Evolutionary conservation across 208 protist species (phyloP).

Genomic region (Angomonas deanei): DNA sequence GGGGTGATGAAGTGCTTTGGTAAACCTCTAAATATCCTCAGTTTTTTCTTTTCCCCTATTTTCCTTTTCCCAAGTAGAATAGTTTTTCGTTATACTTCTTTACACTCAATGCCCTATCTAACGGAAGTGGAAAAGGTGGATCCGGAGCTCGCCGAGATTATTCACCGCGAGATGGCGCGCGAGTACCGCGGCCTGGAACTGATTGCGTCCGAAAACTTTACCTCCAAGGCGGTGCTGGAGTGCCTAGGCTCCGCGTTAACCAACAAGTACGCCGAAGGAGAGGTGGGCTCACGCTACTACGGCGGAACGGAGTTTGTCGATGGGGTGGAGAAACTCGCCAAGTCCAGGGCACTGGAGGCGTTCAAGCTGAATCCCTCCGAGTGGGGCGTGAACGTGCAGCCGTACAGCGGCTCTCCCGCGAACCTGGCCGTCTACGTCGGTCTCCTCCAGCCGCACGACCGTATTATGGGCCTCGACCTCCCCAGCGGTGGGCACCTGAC

Average conservation of each 20-base stretch:
- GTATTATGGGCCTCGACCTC: constrained; percentile 97
- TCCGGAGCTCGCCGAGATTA: constrained; percentile 72
- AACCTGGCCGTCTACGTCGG: constrained; percentile 98
- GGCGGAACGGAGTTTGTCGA: constrained; percentile 98
- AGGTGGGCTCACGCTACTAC: constrained; percentile 96
- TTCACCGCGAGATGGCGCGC: constrained; percentile 82
- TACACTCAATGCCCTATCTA: constrained; percentile 10
- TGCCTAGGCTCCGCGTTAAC: constrained; percentile 97
- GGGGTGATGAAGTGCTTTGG: background rate
- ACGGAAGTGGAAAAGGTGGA: constrained; percentile 48
- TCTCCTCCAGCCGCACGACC: constrained; percentile 95
- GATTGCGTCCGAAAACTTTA: constrained; percentile 97
- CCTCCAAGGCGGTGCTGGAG: constrained; percentile 96
- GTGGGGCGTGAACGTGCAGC: constrained; percentile 99
- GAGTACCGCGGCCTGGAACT: constrained; percentile 87
- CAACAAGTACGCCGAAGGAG: constrained; percentile 99
- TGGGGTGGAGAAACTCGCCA: constrained; percentile 92
- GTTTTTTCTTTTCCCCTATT: background rate
- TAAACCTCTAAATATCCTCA: background rate
- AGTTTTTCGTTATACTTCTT: constrained; percentile 8
- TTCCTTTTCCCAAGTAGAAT: background rate
- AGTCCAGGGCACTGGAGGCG: constrained; percentile 89
- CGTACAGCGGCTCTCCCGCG: constrained; percentile 97
- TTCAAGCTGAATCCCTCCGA: constrained; percentile 90
- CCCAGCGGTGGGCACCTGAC: constrained; percentile 92